Percentiles rank a stretch among this genome's conserved stretches.
phyloP scores from a whole-genome alignment of 2,329 filamentous ascomycete species.

The Penicillium sp. region DNA sequence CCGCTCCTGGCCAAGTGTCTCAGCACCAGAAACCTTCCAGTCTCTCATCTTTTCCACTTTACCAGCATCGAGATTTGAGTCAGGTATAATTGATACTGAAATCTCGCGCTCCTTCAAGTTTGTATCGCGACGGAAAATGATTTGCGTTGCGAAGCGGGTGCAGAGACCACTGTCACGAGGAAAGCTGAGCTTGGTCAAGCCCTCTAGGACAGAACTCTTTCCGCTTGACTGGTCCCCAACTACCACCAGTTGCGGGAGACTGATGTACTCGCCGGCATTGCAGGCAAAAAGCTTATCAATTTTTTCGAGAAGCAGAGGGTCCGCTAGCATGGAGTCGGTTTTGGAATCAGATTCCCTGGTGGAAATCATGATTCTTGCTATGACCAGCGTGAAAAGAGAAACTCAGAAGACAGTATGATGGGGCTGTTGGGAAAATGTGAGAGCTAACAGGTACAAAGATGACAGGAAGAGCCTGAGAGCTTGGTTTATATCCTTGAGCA shows the following conservation, averaged over 20 bases:
- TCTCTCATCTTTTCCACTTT: too few relatives aligned
- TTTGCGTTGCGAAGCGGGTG: constrained; percentile 44
- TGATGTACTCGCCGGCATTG: constrained; percentile 29
- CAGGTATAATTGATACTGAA: constrained; percentile 31
- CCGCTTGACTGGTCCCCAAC: constrained; percentile 40
- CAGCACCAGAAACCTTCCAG: too few relatives aligned
- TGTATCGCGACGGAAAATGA: constrained; percentile 36
- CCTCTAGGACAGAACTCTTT: constrained; percentile 30
- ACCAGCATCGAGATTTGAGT: constrained; percentile 12
- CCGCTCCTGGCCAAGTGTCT: neutral
- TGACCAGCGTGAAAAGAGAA: too few relatives aligned
- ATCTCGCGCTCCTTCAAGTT: constrained; percentile 13
- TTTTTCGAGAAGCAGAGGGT: constrained; percentile 25
- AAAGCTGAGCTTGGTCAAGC: constrained; percentile 33
- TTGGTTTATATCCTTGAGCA: too few relatives aligned
- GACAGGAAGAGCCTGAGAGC: too few relatives aligned
- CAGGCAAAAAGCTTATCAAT: constrained; percentile 33
- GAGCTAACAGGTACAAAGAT: too few relatives aligned
- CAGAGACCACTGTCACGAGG: constrained; percentile 36
- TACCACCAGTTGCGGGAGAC: constrained; percentile 33
- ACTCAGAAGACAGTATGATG: too few relatives aligned
- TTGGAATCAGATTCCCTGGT: too few relatives aligned
- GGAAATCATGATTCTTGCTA: too few relatives aligned
- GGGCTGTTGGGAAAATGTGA: too few relatives aligned
- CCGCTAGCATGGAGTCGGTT: constrained; percentile 5